Base-by-base conservation (phyloP, 2,329 filamentous ascomycete genomes). In the Clarireedia paspali region DNA sequence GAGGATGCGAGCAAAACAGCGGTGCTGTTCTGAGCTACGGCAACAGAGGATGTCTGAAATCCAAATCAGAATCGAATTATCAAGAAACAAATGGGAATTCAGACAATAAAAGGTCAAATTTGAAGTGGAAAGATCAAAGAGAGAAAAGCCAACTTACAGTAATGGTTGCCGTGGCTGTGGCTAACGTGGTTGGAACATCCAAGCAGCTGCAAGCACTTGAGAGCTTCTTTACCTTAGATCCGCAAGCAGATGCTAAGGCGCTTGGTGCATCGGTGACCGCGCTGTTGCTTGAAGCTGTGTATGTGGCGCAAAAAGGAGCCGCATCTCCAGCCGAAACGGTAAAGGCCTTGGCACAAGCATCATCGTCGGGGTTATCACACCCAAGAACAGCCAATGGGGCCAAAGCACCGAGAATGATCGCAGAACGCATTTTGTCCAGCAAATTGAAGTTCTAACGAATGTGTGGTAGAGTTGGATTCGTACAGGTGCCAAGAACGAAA, bases 121-220 rank as follows among this genome's bases (percentile, higher is more conserved):
- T 20, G 20, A 20, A 20, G 20, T 20, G 20, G 20, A 20, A 17
- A 15, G 5, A 14, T 6, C 5, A 14, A 30, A 47, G 2, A 3
- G 9, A 10, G n/a, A 15, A 4, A n/a, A 14, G n/a, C 9, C 1
- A 4, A n/a, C 9, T 15, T 12, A n/a, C 46, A 20, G 20, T 2
- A 20, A 20, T 20, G 34, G 26, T 52, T 46, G 46, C 50, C 3
- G 40, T 15, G 36, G 46, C 7, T 7, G 50, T 46, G n/a, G 40
- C 39, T 26, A 52, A 46, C 6, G 50, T 52, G 26, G 50, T 52
- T 34, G 48, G 9, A 20, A n/a, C 27, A 5, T 24, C 20, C 20
- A 62, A 38, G 39, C 59, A 62, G n/a, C 17, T 51, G 49, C 60
- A 63, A 38, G 59, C 57, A 47, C 59, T 61, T 6, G 59, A 59